Base-by-base conservation (phyloP, 768 basidiomycete species). In the Leccinum rimulosum region DNA sequence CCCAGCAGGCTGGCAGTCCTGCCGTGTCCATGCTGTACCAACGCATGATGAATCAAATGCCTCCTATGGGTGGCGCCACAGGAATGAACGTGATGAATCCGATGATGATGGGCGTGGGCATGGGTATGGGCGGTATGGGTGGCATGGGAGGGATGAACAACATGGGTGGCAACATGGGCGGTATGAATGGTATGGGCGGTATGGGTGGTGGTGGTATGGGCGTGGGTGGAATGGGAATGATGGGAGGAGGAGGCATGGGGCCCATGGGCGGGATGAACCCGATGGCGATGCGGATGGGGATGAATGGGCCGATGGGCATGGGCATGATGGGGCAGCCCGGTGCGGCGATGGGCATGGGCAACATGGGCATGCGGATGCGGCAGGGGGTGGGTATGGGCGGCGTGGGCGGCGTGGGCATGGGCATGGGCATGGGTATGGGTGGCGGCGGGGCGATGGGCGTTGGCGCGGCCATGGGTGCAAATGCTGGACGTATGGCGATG, bases 81-180 rank as follows among this genome's bases (percentile, higher is more conserved):
- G 73, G 73, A 27, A 79, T 82, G 77, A 79, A 78, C 17, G 81
- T 84, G 80, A 75, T 77, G 68, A 83, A 75, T 50, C 75, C 82
- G 69, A 74, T 73, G 72, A 76, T 74, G 70, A 77, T 78, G 71
- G 77, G 77, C 12, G 79, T 82, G 80, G 76, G 73, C 11, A 78
- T 77, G 75, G 78, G 77, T 1, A 81, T 81, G 80, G 75, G 76
- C 19, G 77, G 77, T 36, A 70, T 73, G 69, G 64, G 64, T 1
- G 68, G 66, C 7, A 76, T 80, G 73, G 68, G 51, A 0, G 67
- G 61, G 50, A 75, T 75, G 73, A 68, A 74, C 61, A 66, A 58
- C 12, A 60, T 69, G 59, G 58, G 62, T 5, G 55, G 61, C 6
- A 57, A 54, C 19, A 55, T 68, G 57, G 64, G 49, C 49, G 71